Percentiles rank a stretch among this genome's conserved stretches.
phyloP scores from a whole-genome alignment of 2,329 filamentous ascomycete species.

The Biscogniauxia sp. region DNA sequence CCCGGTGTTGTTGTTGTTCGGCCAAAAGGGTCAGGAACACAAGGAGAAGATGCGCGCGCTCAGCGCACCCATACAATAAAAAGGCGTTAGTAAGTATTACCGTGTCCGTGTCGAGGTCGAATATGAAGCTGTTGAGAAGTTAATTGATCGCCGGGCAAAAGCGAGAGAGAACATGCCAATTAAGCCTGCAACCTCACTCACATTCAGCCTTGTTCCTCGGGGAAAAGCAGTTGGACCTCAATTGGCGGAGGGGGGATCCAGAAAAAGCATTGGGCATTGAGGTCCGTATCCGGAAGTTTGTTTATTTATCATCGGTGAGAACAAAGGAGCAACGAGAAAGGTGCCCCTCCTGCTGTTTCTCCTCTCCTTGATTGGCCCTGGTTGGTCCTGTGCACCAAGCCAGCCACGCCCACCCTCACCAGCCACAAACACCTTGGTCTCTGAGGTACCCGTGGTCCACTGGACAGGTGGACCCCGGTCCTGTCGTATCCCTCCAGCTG shows the following conservation, averaged over 20 bases:
- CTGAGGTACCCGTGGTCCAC: too few species aligned
- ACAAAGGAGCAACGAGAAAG: constrained; percentile 19
- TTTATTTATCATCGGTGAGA: constrained; percentile 34
- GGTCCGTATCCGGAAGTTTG: constrained; percentile 35
- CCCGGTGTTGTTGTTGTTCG: constrained; percentile 4
- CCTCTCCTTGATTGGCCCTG: constrained; percentile 7
- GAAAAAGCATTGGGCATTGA: constrained; percentile 7
- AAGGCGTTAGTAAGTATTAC: constrained; percentile 14
- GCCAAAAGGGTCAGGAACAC: neutral
- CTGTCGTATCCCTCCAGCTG: neutral
- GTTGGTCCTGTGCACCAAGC: neutral
- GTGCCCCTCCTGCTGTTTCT: constrained; percentile 4
- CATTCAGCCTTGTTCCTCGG: constrained; percentile 21
- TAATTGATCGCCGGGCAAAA: neutral
- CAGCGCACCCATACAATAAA: constrained; percentile 27
- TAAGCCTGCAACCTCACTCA: constrained; percentile 19
- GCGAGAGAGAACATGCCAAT: constrained; percentile 14
- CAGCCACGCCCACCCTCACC: neutral
- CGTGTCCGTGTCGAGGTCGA: constrained; percentile 18
- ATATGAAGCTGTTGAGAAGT: constrained; percentile 4
- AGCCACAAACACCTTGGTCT: neutral
- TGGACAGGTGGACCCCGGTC: too few species aligned
- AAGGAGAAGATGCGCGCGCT: constrained; percentile 19
- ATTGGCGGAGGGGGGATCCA: constrained; percentile 12
- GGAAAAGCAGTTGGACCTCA: constrained; percentile 13